These are phyloP conservation scores for Mortierella alpina DNA, from an alignment of 192 early-diverging fungal species.

Conservation along the genomic window DNA sequence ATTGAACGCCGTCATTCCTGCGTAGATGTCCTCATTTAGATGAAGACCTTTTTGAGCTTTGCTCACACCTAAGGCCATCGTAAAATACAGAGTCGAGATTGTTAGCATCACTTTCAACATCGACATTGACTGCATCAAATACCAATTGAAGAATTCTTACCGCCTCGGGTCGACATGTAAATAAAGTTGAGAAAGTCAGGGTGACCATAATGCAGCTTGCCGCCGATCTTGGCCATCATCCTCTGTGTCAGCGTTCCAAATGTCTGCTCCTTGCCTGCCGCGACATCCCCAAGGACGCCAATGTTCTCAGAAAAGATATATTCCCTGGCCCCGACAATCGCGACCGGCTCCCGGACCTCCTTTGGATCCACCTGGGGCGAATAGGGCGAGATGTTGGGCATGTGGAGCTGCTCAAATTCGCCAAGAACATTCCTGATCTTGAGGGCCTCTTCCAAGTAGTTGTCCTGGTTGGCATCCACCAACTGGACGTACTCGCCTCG, in stretches of 20 bases:
- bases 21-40: slow-evolving; percentile 93
- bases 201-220: slow-evolving; percentile 88
- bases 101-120: not conserved
- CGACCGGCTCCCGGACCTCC: slow-evolving; percentile 72
- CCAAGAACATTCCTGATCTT: slow-evolving; percentile 89
- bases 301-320: slow-evolving; percentile 89
- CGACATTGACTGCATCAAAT: not conserved
- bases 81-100: not conserved
- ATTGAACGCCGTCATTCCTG: slow-evolving; percentile 89
- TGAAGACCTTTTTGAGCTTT: slow-evolving; percentile 93
- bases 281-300: slow-evolving; percentile 88
- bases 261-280: slow-evolving; percentile 89
- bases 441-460: slow-evolving; percentile 91
- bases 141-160: slow-evolving; percentile 20
- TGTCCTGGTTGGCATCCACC: slow-evolving; percentile 92
- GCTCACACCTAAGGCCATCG: slow-evolving; percentile 66
- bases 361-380: slow-evolving; percentile 67
- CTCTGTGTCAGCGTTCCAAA: slow-evolving; percentile 89
- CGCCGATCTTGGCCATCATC: slow-evolving; percentile 87
- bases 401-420: slow-evolving; percentile 85
- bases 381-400: slow-evolving; percentile 74
- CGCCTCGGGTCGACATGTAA: slow-evolving; percentile 89
- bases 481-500: slow-evolving; percentile 91
- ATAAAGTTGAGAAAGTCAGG: slow-evolving; percentile 91
- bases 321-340: slow-evolving; percentile 89